These are phyloP conservation scores for Myxozyma kluyveri DNA, from an alignment of 805 yeast species.

Conservation along the genomic window DNA sequence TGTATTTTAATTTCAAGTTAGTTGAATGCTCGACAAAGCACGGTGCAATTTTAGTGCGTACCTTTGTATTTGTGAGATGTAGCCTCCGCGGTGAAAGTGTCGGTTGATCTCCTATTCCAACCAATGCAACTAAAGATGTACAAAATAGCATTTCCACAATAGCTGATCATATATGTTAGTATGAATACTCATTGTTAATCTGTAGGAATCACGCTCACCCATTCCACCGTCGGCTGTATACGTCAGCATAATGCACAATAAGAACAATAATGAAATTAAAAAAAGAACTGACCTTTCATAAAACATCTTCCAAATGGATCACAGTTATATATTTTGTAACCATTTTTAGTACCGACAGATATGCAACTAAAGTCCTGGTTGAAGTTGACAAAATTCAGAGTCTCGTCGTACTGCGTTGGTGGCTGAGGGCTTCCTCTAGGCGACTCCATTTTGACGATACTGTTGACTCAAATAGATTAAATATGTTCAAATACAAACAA, in stretches of 20 bases:
- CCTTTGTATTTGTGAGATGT: constrained; percentile 76
- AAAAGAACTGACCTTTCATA: constrained; percentile 41
- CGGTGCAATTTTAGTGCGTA: constrained; percentile 8
- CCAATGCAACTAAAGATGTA: constrained; percentile 81
- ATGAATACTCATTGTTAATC: neutral
- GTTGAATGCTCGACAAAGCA: neutral
- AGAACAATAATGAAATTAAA: neutral
- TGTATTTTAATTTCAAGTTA: constrained; percentile 30
- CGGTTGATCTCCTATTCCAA: constrained; percentile 71
- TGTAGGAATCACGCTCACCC: constrained; percentile 34
- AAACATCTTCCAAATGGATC: constrained; percentile 80
- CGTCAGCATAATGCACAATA: neutral
- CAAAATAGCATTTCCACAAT: constrained; percentile 87
- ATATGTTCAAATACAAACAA: too few relatives aligned
- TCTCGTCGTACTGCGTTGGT: constrained; percentile 26
- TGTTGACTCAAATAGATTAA: too few relatives aligned
- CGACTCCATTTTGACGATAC: constrained; percentile 14
- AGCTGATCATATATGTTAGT: constrained; percentile 15
- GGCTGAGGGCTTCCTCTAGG: constrained; percentile 14
- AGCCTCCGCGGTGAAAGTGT: constrained; percentile 68
- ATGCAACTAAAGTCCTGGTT: constrained; percentile 85
- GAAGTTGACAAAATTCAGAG: constrained; percentile 59
- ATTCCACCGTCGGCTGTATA: constrained; percentile 40
- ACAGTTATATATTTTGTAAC: constrained; percentile 78
- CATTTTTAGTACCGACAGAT: constrained; percentile 64